Conservation (phyloP, 2,329 filamentous ascomycete genomes). For the Penicillium hesseltinei region DNA sequence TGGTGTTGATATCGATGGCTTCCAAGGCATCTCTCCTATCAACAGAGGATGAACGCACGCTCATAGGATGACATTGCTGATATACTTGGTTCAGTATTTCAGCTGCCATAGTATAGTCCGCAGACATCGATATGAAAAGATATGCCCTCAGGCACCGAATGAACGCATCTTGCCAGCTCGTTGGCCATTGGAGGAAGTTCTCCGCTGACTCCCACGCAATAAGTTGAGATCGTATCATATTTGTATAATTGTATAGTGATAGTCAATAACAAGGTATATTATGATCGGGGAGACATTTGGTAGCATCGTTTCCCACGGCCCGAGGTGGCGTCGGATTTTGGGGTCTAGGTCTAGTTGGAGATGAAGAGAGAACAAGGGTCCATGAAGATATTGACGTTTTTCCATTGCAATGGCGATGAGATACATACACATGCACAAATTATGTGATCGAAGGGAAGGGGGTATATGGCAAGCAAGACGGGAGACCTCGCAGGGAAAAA, state of each 20-base stretch:
- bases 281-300: not conserved
- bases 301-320: not conserved
- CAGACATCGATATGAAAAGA: slow-evolving; percentile 27
- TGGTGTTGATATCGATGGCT: not conserved
- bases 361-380: not conserved
- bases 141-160: slow-evolving; percentile 26
- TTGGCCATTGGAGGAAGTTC: slow-evolving; percentile 9
- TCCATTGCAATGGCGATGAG: slow-evolving; percentile 2
- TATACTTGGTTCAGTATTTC: slow-evolving; percentile 9
- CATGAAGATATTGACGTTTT: not conserved
- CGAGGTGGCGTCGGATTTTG: not conserved
- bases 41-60: not conserved
- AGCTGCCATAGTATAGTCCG: slow-evolving; percentile 24
- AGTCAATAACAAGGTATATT: too few relatives aligned
- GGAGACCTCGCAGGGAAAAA: slow-evolving; percentile 8
- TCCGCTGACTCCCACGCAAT: too few relatives aligned
- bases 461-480: slow-evolving; percentile 27
- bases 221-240: not conserved
- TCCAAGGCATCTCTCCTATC: not conserved
- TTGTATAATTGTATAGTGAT: too few relatives aligned
- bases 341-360: not conserved
- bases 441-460: slow-evolving; percentile 22
- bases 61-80: not conserved
- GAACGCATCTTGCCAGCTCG: slow-evolving; percentile 27
- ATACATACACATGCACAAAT: slow-evolving; percentile 13